Evolutionary conservation across 768 basidiomycete species (phyloP).

Genomic region (Pholiota conissans): DNA sequence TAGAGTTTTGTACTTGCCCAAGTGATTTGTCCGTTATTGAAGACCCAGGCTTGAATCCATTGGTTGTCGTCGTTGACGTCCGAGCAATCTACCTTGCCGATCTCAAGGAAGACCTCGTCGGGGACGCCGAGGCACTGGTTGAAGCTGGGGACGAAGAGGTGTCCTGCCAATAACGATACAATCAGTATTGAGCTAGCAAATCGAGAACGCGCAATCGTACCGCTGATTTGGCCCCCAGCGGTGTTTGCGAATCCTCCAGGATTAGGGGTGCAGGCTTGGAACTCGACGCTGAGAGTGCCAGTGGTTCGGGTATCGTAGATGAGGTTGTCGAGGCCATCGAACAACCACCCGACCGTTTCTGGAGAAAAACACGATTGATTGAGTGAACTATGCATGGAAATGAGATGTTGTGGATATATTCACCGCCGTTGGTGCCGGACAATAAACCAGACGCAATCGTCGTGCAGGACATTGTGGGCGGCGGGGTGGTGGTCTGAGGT

Average conservation of each 20-base stretch:
- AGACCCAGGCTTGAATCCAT: not conserved
- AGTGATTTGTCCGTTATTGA: conserved; percentile 1
- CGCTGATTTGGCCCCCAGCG: conserved; percentile 4
- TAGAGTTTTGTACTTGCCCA: not conserved
- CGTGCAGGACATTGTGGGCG: not conserved
- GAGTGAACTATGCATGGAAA: not conserved
- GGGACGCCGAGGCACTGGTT: conserved; percentile 6
- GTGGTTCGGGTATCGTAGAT: conserved; percentile 5
- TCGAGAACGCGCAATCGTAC: not conserved
- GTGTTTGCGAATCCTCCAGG: conserved; percentile 4
- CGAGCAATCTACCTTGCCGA: conserved; percentile 1
- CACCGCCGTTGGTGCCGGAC: conserved; percentile 4
- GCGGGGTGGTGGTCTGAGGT: conserved; percentile 1
- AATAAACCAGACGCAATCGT: conserved; percentile 5
- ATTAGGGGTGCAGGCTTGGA: conserved; percentile 7
- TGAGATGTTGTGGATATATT: no score
- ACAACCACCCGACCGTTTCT: conserved; percentile 5
- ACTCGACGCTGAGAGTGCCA: conserved; percentile 1
- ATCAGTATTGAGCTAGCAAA: not conserved
- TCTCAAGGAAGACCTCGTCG: conserved; percentile 1
- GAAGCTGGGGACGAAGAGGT: conserved; percentile 2
- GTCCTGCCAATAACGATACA: not conserved
- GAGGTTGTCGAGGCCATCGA: conserved; percentile 4
- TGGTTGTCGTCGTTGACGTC: conserved; percentile 2
- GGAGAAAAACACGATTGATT: not conserved